Conservation (phyloP, 306 rosid species). For the Urtica urens region DNA sequence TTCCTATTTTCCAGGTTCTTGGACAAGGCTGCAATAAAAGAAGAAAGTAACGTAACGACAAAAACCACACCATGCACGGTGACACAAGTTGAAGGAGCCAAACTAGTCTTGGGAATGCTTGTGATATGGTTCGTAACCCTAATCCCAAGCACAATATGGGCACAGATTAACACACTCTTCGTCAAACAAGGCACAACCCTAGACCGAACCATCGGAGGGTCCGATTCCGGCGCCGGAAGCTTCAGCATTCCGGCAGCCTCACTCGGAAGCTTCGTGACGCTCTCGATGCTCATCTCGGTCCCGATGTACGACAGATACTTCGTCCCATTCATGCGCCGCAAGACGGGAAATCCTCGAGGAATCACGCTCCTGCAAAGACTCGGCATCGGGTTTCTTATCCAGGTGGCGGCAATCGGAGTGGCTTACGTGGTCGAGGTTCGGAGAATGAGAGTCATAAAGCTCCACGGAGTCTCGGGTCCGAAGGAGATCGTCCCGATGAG, state of each 20-base stretch:
- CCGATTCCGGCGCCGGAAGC: conserved; percentile 1
- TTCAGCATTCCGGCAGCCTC: conserved; percentile 50
- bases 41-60: background rate
- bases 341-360: conserved; percentile 39
- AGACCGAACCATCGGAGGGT: conserved; percentile 27
- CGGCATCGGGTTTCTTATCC: conserved; percentile 41
- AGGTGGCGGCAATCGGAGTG: conserved; percentile 31
- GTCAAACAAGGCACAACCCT: conserved; percentile 60
- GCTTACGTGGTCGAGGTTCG: conserved; percentile 41
- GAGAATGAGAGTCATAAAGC: conserved; percentile 32
- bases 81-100: conserved; percentile 58
- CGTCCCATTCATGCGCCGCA: conserved; percentile 37
- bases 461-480: conserved; percentile 28
- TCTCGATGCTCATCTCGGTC: conserved; percentile 41
- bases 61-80: conserved; percentile 34
- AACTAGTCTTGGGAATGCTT: conserved; percentile 45
- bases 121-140: conserved; percentile 59
- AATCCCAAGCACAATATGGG: conserved; percentile 65
- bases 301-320: conserved; percentile 52
- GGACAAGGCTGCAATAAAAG: conserved; percentile 63
- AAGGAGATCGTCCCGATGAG: conserved; percentile 55
- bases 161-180: conserved; percentile 55
- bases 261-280: conserved; percentile 42
- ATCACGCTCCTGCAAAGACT: conserved; percentile 47
- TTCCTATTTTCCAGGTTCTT: conserved; percentile 40